Evolutionary conservation across 768 basidiomycete species (phyloP).

Genomic region (Bullera alba): DNA sequence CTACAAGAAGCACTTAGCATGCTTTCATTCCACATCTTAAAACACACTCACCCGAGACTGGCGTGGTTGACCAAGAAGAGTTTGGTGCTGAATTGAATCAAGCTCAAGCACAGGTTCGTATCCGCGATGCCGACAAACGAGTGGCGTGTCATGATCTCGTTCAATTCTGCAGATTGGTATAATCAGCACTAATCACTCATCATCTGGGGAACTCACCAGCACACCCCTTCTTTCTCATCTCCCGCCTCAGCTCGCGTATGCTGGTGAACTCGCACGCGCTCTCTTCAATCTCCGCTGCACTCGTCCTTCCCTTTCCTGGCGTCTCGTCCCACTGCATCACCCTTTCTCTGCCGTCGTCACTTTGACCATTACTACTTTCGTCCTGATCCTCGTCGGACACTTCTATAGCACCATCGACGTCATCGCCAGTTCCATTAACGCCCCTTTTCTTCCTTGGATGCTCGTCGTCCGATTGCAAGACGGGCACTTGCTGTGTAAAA

Average conservation of each 20-base stretch:
- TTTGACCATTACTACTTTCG: neutral
- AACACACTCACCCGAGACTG: slow-evolving; percentile 62
- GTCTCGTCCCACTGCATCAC: neutral
- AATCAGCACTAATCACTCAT: neutral
- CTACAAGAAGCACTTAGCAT: slow-evolving; percentile 47
- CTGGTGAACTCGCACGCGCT: slow-evolving; percentile 72
- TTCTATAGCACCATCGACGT: slow-evolving; percentile 39
- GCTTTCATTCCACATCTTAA: neutral
- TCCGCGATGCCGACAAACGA: slow-evolving; percentile 91
- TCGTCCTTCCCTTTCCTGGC: slow-evolving; percentile 28
- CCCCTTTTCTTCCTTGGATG: slow-evolving; percentile 20
- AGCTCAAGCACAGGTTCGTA: slow-evolving; percentile 60
- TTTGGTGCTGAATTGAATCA: slow-evolving; percentile 81
- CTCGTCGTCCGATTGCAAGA: neutral
- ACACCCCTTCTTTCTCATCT: slow-evolving; percentile 59
- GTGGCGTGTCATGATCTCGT: slow-evolving; percentile 76
- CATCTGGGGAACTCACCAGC: slow-evolving; percentile 52
- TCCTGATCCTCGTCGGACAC: slow-evolving; percentile 49
- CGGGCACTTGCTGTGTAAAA: slow-evolving; percentile 8
- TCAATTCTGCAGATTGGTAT: slow-evolving; percentile 54
- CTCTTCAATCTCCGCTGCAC: slow-evolving; percentile 64
- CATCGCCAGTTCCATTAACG: slow-evolving; percentile 6
- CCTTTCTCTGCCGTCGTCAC: no score
- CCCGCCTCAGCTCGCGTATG: slow-evolving; percentile 59
- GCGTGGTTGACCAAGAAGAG: slow-evolving; percentile 84